Base-by-base conservation (phyloP, 1,284 basidiomycete genomes). In the Fomitopsis pinicola region DNA sequence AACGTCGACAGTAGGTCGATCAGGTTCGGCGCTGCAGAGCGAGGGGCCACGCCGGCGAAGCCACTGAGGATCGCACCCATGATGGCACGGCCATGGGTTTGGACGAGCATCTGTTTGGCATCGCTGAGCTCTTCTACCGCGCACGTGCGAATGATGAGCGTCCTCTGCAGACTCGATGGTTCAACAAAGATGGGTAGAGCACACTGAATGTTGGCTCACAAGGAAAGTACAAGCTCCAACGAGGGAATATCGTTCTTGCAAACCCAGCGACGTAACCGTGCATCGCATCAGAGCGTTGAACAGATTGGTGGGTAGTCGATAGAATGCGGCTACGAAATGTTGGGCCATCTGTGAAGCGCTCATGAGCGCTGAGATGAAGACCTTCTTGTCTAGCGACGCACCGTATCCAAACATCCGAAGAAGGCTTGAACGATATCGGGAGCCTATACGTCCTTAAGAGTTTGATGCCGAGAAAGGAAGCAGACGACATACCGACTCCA, bases 341-440 rank as follows among this genome's bases (percentile, higher is more conserved):
- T 86, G 84, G 1, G 88, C 86, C 50, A 90, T 80, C 89, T 92
- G 66, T 56, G 3, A 17, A 55, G 33, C n/a, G 28, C 42, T 7
- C n/a, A 26, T 2, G 38, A 57, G 30, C 46, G 30, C 59, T 1
- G n/a, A 15, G 2, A 7, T 15, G 19, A 42, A 19, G 28, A 74
- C 81, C 60, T 61, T 33, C 8, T 33, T 33, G 30, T 33, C 30
- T 33, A 33, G 30, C 30, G 8, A 33, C 30, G 30, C 30, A 89
- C 89, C 57, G 81, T 80, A 58, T 91, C 88, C 77, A 91, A 82
- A 69, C 88, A 94, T 33, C 82, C 82, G 76, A 95, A 96, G 75
- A 95, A 95, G 30, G 86, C 88, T 71, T 94, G 92, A 1, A 94
- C 91, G 30, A 96, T 84, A 71, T 96, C 94, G 0, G 94, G 94